Conservation (phyloP, 352 stramenopile genomes). For the Nothophytophthora sp. region DNA sequence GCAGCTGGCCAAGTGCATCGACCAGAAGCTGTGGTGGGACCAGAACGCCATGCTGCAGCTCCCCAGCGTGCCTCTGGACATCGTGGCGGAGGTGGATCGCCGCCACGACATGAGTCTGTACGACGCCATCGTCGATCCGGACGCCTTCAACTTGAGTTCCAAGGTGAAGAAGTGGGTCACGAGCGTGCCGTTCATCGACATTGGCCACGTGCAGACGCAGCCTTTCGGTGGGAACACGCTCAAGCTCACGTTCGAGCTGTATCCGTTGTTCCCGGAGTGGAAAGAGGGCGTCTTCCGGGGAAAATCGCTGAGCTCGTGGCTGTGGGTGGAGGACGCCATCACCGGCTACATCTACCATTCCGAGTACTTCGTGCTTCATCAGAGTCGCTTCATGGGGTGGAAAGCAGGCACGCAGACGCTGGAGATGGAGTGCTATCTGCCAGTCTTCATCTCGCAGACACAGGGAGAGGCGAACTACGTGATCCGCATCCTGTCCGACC, state of each 20-base stretch:
- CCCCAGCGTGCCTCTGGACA: constrained; percentile 84
- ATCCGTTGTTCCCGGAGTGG: constrained; percentile 73
- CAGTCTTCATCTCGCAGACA: constrained; percentile 93
- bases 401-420: constrained; percentile 66
- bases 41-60: constrained; percentile 95
- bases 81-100: constrained; percentile 85
- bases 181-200: constrained; percentile 67
- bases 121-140: constrained; percentile 42
- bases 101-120: constrained; percentile 70
- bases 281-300: constrained; percentile 59
- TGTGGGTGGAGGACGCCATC: constrained; percentile 98
- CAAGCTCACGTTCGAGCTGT: constrained; percentile 83
- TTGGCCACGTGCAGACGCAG: constrained; percentile 83
- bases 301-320: constrained; percentile 89
- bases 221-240: constrained; percentile 97
- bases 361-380: constrained; percentile 89
- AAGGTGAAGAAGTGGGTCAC: constrained; percentile 77
- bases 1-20: constrained; percentile 96
- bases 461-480: constrained; percentile 91
- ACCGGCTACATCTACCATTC: constrained; percentile 94
- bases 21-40: constrained; percentile 98
- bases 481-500: constrained; percentile 95
- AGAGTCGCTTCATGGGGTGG: constrained; percentile 72
- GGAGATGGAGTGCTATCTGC: constrained; percentile 96
- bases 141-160: constrained; percentile 38